Conservation (phyloP, 352 stramenopile genomes). For the Phytophthora hybrid region DNA sequence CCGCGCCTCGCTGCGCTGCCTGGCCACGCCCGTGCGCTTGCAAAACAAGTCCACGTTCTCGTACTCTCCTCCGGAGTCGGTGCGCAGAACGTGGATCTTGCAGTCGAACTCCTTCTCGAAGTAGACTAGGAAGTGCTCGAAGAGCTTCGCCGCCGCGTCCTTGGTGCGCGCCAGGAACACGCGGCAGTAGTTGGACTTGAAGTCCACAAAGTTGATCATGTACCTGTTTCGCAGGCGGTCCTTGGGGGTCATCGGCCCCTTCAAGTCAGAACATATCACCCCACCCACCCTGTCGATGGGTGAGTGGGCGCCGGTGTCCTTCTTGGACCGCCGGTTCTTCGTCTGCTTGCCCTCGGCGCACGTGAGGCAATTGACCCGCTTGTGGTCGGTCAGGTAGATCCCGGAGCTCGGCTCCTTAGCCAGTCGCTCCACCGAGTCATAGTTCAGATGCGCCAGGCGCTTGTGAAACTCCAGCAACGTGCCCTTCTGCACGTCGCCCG, state of each 20-base stretch:
- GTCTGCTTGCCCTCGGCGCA: not conserved
- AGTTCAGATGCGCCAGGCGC: no score
- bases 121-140: conserved; percentile 20
- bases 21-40: not conserved
- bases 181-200: conserved; percentile 24
- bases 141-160: conserved; percentile 11
- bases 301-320: not conserved
- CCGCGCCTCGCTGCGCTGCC: not conserved
- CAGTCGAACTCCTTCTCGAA: conserved; percentile 1
- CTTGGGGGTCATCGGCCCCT: no score
- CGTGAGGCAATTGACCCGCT: no score
- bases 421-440: no score
- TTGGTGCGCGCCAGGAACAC: conserved; percentile 24
- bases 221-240: conserved; percentile 13
- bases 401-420: no score
- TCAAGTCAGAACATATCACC: conserved; percentile 3
- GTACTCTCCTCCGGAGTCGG: no score
- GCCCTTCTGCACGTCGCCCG: no score
- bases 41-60: conserved; percentile 5
- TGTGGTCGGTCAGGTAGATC: no score
- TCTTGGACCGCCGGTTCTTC: not conserved
- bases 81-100: no score
- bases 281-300: conserved; percentile 7
- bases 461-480: no score
- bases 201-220: conserved; percentile 27